Evolutionary conservation across 345 rosid species (phyloP), one percentile per base, ranked within the genome.

Genomic region (Passiflora organensis): DNA sequence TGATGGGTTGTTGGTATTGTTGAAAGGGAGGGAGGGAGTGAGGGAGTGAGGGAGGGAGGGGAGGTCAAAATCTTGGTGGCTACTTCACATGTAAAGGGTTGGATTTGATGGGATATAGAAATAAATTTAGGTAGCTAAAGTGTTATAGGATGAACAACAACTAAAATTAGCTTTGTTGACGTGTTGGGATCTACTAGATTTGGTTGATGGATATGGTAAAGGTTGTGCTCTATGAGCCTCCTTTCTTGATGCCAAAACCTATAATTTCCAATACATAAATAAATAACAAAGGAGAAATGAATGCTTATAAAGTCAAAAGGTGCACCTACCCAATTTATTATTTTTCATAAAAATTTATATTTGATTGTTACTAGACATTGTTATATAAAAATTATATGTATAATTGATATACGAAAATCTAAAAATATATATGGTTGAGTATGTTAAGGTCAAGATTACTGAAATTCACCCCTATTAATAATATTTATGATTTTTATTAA

Each of bases 1-100:
- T n/a, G n/a, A n/a, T n/a, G n/a, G n/a, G n/a, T n/a, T n/a, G n/a
- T n/a, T n/a, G n/a, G n/a, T n/a, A n/a, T n/a, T n/a, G n/a, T n/a
- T n/a, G n/a, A n/a, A n/a, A n/a, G n/a, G n/a, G n/a, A n/a, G n/a
- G n/a, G 16, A 0, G 36, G 6, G 34, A 42, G n/a, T 13, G 12
- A 10, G 51, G 17, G 18, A 41, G 13, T 28, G 32, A 32, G 22
- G 11, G 58, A 17, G 20, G 49, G 46, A 17, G 17, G 41, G 20
- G 51, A 20, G n/a, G 39, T n/a, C n/a, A n/a, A 63, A 17, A 19
- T 53, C 0, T 62, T 10, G 69, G 75, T 66, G 54, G 63, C 59
- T 50, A 48, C 10, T 38, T 71, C 76, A 76, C 76, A 71, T 68
- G 80, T 52, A 58, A 66, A 10, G 55, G 49, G 55, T 12, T 32